Base-by-base conservation (phyloP, 2,329 filamentous ascomycete species). In the Microsporum audouinii region DNA sequence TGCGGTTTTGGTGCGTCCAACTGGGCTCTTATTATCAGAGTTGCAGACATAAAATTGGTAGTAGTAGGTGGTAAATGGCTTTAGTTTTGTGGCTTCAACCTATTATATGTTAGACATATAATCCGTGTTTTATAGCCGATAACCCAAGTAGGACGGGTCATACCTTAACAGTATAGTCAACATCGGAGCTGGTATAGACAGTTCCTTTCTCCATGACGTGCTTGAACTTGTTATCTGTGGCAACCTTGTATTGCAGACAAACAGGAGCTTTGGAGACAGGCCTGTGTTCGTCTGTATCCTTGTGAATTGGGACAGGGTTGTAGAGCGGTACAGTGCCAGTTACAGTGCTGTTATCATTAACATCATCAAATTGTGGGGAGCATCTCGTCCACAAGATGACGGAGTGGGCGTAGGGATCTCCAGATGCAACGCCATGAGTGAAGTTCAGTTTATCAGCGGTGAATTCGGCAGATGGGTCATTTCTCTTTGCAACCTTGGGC, bases 81-180 rank as follows among this genome's bases (percentile, higher is more conserved):
- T 74, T 45, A 89, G 70, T 12, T 80, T 79, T 57, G 73, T 79
- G 0, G 86, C 87, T 71, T 89, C 86, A 12, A 88, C 81, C 79
- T 85, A 59, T 62, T n/a, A 51, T 8, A 17, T 39, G 51, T 51
- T 29, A 31, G 14, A 23, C 17, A 58, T 4, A 41, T n/a, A 23
- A 8, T 17, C 2, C 14, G 61, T 17, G 61, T 59, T 71, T 17
- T 64, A 51, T 31, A 29, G 10, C 23, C 14, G 14, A 14, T 14
- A 62, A 29, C 57, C 7, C 7, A 6, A 17, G 5, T 33, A 14
- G 8, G 27, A n/a, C 4, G 14, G 7, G 62, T 23, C 47, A 58
- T 69, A 84, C 83, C 78, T 89, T 89, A 63, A 89, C 76, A 0
- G 87, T 90, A 69, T 85, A 91, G 69, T 91, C 88, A 56, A 90